phyloP scores from a whole-genome alignment of 768 basidiomycete genomes.

The Hygrophorus pudorinus region DNA sequence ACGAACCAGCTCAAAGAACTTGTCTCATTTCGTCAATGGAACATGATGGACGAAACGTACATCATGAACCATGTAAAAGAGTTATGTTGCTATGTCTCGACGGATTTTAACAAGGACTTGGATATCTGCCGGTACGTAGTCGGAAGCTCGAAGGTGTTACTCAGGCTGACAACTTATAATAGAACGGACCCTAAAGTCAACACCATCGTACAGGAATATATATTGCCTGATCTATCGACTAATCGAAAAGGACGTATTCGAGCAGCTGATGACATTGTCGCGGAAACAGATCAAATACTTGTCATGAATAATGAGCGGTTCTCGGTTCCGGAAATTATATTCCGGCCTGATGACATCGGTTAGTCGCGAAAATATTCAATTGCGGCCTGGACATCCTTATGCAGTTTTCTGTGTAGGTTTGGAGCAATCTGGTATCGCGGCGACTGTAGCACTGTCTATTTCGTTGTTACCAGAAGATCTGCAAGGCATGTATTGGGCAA shows the following conservation, averaged over 20 bases:
- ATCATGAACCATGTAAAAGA: slow-evolving; percentile 93
- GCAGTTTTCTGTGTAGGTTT: slow-evolving; percentile 38
- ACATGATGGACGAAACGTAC: slow-evolving; percentile 96
- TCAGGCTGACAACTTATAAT: slow-evolving; percentile 10
- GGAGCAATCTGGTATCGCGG: slow-evolving; percentile 71
- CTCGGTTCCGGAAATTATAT: slow-evolving; percentile 85
- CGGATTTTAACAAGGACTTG: slow-evolving; percentile 60
- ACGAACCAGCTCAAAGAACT: slow-evolving; percentile 94
- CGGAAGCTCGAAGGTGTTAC: slow-evolving; percentile 8
- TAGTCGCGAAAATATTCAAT: slow-evolving; percentile 15
- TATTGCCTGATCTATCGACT: slow-evolving; percentile 78
- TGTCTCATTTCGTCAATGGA: slow-evolving; percentile 92
- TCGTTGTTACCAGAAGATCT: slow-evolving; percentile 66
- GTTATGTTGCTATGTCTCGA: slow-evolving; percentile 78
- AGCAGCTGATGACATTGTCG: slow-evolving; percentile 37
- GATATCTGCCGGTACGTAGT: slow-evolving; percentile 65
- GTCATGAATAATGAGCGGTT: slow-evolving; percentile 90
- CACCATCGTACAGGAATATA: slow-evolving; percentile 75
- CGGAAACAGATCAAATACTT: slow-evolving; percentile 59
- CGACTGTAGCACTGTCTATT: slow-evolving; percentile 69
- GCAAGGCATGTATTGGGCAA: slow-evolving; percentile 92
- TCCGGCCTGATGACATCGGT: slow-evolving; percentile 88
- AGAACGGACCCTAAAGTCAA: slow-evolving; percentile 51
- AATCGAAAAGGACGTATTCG: slow-evolving; percentile 53
- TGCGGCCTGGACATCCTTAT: background rate